Evolutionary conservation across 2,329 filamentous ascomycete genomes (phyloP), one percentile per base, ranked within the genome.

Genomic region (Claviceps africana): DNA sequence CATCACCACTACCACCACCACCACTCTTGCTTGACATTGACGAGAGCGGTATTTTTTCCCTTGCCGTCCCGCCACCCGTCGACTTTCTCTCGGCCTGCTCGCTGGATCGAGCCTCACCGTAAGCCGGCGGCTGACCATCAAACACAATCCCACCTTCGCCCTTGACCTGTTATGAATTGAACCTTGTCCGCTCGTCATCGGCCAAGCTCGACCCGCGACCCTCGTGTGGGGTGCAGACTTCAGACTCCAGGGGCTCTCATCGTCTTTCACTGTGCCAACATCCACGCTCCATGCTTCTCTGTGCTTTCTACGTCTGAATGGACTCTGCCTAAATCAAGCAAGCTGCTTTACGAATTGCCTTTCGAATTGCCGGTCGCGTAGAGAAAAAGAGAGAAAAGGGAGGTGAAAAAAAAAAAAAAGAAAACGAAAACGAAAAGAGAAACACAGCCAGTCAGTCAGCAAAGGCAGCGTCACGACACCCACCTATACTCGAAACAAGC

Each of bases 81-180:
- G 31, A 15, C 19, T 35, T 19, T 45, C 4, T 44, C 48, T 39
- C 44, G 44, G 22, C 17, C 15, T 37, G 44, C 44, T 53, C 52
- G 52, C 49, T 51, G 37, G 51, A 50, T 53, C 43, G 43, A 53
- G 42, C 39, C n/a, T 51, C 37, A 35, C 19, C 21, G 30, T 25
- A 50, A 49, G 6, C 45, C 33, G 47, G 54, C 52, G 53, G 53
- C 49, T 51, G 45, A 28, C 19, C 19, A 44, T 48, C 35, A 40
- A 42, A 31, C 30, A 40, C 5, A 39, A 31, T 28, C 33, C 25
- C 30, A 19, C 21, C 21, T 48, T 17, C 50, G 39, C 5, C 40
- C 43, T 51, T 30, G 19, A 17, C 25, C 40, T 31, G 53, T 19
- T 51, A 50, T 43, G 46, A 49, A 49, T 49, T 43, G 33, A 47